Percentiles rank a stretch among this genome's conserved stretches.
Conservation (phyloP, 2,329 filamentous ascomycete genomes). For the Colletotrichum musicola region DNA sequence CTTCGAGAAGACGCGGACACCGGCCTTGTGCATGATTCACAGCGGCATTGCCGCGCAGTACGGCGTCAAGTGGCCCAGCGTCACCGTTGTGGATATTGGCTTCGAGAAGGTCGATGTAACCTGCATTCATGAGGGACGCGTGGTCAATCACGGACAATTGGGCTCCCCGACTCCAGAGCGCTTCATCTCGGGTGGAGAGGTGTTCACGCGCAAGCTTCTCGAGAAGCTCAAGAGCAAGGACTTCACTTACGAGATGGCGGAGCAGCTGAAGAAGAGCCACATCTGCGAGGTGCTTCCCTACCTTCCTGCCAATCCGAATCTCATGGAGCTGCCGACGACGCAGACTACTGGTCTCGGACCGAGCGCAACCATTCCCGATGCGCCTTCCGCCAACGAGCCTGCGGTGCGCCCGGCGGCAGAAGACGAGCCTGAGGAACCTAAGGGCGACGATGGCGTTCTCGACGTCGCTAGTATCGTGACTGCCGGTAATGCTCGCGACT, state of each 20-base stretch:
- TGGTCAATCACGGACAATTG: slow-evolving; percentile 76
- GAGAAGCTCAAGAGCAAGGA: slow-evolving; percentile 72
- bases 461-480: slow-evolving; percentile 89
- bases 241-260: slow-evolving; percentile 75
- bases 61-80: slow-evolving; percentile 78
- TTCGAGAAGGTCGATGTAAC: slow-evolving; percentile 94
- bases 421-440: slow-evolving; percentile 54
- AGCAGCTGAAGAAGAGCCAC: slow-evolving; percentile 75
- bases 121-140: slow-evolving; percentile 84
- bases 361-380: slow-evolving; percentile 49
- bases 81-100: slow-evolving; percentile 92
- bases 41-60: slow-evolving; percentile 90
- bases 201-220: slow-evolving; percentile 81
- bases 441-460: slow-evolving; percentile 74
- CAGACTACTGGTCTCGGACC: slow-evolving; percentile 45
- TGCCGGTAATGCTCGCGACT: slow-evolving; percentile 84
- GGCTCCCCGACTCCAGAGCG: slow-evolving; percentile 65
- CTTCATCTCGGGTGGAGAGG: slow-evolving; percentile 82
- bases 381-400: slow-evolving; percentile 49
- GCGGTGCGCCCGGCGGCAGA: slow-evolving; percentile 42
- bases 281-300: slow-evolving; percentile 77
- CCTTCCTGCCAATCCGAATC: slow-evolving; percentile 55
- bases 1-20: slow-evolving; percentile 97
- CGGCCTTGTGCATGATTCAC: slow-evolving; percentile 91
- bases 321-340: slow-evolving; percentile 61